These are phyloP conservation scores for Litsea cubeba DNA, from an alignment of 164 flowering plant genomes.

Conservation along the genomic window DNA sequence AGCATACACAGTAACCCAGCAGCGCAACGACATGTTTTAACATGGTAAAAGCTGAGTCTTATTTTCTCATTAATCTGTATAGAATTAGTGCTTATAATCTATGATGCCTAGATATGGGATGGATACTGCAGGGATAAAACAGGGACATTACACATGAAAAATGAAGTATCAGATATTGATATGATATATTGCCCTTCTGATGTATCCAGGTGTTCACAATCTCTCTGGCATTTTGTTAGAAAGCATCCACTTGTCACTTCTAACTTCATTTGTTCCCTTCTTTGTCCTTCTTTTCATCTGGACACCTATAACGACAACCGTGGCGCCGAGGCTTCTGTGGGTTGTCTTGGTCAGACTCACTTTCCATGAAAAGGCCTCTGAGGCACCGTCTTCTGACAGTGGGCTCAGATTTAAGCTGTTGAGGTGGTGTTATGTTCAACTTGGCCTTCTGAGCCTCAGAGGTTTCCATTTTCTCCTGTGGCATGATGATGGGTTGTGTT, in stretches of 20 bases:
- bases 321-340: slow-evolving; percentile 71
- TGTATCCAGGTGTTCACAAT: too few species aligned
- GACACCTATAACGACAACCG: slow-evolving; percentile 52
- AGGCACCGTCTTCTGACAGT: slow-evolving; percentile 66
- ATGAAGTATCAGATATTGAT: too few species aligned
- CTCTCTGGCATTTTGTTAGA: too few species aligned
- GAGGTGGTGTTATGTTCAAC: slow-evolving; percentile 27
- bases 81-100: too few species aligned
- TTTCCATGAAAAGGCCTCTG: slow-evolving; percentile 69
- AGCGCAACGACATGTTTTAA: too few species aligned
- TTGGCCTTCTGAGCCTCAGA: slow-evolving; percentile 35
- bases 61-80: too few species aligned
- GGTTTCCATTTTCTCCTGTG: slow-evolving; percentile 9
- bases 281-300: slow-evolving; percentile 9
- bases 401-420: slow-evolving; percentile 42
- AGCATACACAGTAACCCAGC: too few species aligned
- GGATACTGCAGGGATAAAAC: neutral
- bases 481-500: slow-evolving; percentile 5
- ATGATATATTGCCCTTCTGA: too few species aligned
- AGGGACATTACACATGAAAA: neutral
- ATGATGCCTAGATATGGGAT: too few species aligned
- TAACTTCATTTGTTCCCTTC: slow-evolving; percentile 4
- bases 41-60: too few species aligned
- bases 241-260: neutral
- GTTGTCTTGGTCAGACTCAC: slow-evolving; percentile 69